A percentile compares a stretch with the other conserved stretches of the same genome.
phyloP scores from a whole-genome alignment of 768 basidiomycete species.

The Cyclocybe cylindracea region DNA sequence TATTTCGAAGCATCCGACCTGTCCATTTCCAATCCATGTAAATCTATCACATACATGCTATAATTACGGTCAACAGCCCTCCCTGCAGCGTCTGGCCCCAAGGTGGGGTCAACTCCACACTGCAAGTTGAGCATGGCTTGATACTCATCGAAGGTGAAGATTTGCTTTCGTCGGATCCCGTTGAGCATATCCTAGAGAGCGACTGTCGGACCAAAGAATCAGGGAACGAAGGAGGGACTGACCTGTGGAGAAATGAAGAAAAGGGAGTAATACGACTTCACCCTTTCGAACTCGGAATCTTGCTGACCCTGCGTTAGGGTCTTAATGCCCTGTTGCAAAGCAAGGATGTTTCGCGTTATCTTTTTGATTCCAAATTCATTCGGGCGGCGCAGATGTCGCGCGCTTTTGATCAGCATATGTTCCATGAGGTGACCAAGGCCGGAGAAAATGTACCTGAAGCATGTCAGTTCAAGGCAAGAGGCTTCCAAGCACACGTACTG shows the following conservation, averaged over 20 bases:
- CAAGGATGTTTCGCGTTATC: slow-evolving; percentile 85
- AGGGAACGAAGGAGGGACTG: slow-evolving; percentile 18
- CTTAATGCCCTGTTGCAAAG: slow-evolving; percentile 89
- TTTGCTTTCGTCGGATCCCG: slow-evolving; percentile 56
- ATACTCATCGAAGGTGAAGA: slow-evolving; percentile 90
- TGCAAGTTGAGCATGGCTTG: slow-evolving; percentile 88
- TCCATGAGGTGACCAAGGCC: slow-evolving; percentile 88
- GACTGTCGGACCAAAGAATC: background rate
- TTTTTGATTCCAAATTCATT: slow-evolving; percentile 83
- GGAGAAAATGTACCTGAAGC: slow-evolving; percentile 77
- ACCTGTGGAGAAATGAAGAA: slow-evolving; percentile 79
- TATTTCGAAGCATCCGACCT: slow-evolving; percentile 32
- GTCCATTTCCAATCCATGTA: slow-evolving; percentile 78
- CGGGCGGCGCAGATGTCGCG: slow-evolving; percentile 64
- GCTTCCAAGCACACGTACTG: slow-evolving; percentile 46
- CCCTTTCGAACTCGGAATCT: slow-evolving; percentile 72
- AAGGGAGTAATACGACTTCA: slow-evolving; percentile 79
- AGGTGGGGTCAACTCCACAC: slow-evolving; percentile 73
- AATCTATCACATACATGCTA: slow-evolving; percentile 86
- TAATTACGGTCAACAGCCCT: slow-evolving; percentile 72
- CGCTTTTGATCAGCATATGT: slow-evolving; percentile 74
- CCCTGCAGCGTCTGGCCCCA: slow-evolving; percentile 42
- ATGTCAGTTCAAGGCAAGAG: slow-evolving; percentile 8
- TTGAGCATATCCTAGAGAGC: slow-evolving; percentile 72
- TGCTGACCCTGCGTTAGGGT: slow-evolving; percentile 63